phyloP scores from a whole-genome alignment of 202 grass and related monocot species.

The Saccharum hybrid region DNA sequence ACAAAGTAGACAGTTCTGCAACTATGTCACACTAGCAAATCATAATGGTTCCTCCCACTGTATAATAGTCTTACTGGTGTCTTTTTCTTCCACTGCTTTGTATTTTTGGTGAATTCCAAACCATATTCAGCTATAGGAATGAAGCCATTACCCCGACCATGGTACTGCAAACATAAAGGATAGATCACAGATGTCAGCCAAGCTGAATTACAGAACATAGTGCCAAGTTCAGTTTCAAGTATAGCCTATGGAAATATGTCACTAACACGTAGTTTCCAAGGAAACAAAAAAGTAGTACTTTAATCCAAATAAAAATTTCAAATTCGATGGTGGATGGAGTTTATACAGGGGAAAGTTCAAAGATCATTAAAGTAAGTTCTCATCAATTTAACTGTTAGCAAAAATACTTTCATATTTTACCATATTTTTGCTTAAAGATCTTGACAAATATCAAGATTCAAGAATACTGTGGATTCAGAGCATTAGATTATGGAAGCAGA shows the following conservation, averaged over 20 bases:
- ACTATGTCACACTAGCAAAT: constrained; percentile 70
- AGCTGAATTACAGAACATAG: constrained; percentile 14
- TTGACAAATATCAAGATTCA: constrained; percentile 33
- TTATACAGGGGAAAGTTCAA: constrained; percentile 15
- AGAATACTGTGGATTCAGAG: neutral
- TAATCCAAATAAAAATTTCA: neutral
- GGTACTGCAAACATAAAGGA: constrained; percentile 59
- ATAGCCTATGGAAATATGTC: neutral
- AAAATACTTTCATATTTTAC: neutral
- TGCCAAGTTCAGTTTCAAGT: neutral
- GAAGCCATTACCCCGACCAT: constrained; percentile 72
- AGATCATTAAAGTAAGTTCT: neutral
- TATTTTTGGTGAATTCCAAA: constrained; percentile 71
- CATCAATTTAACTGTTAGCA: neutral
- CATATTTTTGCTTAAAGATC: neutral
- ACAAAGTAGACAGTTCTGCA: neutral
- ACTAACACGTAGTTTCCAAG: neutral
- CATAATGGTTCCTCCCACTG: constrained; percentile 86
- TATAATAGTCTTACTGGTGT: constrained; percentile 82
- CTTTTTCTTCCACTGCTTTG: constrained; percentile 64
- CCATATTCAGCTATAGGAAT: constrained; percentile 95
- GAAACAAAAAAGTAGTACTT: neutral
- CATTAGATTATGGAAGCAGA: constrained; percentile 23
- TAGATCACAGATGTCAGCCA: neutral
- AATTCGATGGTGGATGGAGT: neutral